These are phyloP conservation scores for Hordeum vulgare DNA, from an alignment of 176 grass and related monocot species.

Conservation along the genomic window DNA sequence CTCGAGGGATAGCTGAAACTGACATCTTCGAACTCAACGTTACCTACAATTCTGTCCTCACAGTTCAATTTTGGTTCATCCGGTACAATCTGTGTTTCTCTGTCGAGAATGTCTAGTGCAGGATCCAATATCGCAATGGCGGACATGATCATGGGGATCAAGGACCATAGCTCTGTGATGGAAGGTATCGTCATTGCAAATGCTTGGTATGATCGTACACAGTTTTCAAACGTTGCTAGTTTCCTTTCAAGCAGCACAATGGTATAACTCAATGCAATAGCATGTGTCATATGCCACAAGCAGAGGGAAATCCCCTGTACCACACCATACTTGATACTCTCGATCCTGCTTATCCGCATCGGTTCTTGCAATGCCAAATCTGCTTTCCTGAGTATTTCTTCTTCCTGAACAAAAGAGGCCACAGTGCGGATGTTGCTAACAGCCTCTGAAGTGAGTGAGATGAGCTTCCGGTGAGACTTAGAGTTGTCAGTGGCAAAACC, in stretches of 20 bases:
- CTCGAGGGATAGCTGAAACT: slow-evolving; percentile 54
- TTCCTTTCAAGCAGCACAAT: slow-evolving; percentile 40
- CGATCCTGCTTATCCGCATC: slow-evolving; percentile 27
- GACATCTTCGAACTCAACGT: slow-evolving; percentile 37
- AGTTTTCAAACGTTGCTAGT: slow-evolving; percentile 31
- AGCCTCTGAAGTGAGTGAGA: slow-evolving; percentile 50
- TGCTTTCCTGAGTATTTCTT: slow-evolving; percentile 46
- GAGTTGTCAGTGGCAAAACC: slow-evolving; percentile 43
- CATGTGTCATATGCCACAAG: slow-evolving; percentile 57
- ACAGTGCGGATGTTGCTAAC: slow-evolving; percentile 63
- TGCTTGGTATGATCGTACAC: slow-evolving; percentile 50
- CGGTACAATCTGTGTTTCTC: slow-evolving; percentile 46
- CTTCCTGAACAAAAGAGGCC: slow-evolving; percentile 57
- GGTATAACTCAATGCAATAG: slow-evolving; percentile 61
- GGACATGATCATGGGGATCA: slow-evolving; percentile 54
- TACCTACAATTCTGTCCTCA: slow-evolving; percentile 24
- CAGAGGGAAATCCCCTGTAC: slow-evolving; percentile 55
- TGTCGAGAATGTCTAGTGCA: slow-evolving; percentile 50
- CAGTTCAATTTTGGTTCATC: slow-evolving; percentile 26
- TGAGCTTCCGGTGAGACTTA: slow-evolving; percentile 29
- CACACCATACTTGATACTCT: slow-evolving; percentile 47
- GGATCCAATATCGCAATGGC: slow-evolving; percentile 47
- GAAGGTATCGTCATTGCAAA: slow-evolving; percentile 65
- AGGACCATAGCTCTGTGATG: slow-evolving; percentile 59
- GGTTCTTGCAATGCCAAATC: slow-evolving; percentile 49